These are phyloP conservation scores for Erythrobasidium hasegawianum DNA, from an alignment of 1,284 basidiomycete species.

Conservation along the genomic window DNA sequence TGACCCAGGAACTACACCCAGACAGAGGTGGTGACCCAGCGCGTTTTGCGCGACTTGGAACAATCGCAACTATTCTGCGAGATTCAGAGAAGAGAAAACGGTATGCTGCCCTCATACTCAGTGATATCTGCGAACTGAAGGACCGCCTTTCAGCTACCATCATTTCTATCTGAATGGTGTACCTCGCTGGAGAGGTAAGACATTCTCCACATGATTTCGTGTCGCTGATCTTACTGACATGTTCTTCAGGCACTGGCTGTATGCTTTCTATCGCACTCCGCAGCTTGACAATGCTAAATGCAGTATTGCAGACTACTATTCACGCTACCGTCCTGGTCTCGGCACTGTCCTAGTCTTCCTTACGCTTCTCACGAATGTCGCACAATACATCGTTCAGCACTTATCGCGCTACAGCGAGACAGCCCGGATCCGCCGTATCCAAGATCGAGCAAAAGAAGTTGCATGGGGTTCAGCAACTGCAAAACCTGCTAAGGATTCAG, in stretches of 20 bases:
- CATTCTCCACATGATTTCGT: slow-evolving; percentile 16
- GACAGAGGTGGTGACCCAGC: slow-evolving; percentile 61
- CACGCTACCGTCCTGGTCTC: slow-evolving; percentile 83
- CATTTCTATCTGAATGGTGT: slow-evolving; percentile 90
- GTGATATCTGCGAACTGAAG: neutral
- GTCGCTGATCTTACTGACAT: neutral
- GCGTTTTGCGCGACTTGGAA: slow-evolving; percentile 78
- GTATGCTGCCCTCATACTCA: slow-evolving; percentile 49
- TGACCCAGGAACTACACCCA: slow-evolving; percentile 14
- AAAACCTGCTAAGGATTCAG: slow-evolving; percentile 37
- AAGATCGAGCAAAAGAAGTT: slow-evolving; percentile 42
- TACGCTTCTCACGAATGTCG: slow-evolving; percentile 62
- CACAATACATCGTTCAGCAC: slow-evolving; percentile 74
- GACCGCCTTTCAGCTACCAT: slow-evolving; percentile 54
- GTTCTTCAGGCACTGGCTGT: slow-evolving; percentile 45
- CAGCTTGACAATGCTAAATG: neutral
- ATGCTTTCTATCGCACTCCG: neutral
- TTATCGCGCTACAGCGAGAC: slow-evolving; percentile 72
- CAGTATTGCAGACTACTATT: slow-evolving; percentile 75
- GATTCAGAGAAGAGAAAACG: slow-evolving; percentile 70
- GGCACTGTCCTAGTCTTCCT: slow-evolving; percentile 72
- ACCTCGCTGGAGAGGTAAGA: slow-evolving; percentile 69
- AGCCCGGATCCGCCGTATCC: slow-evolving; percentile 55
- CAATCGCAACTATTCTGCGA: slow-evolving; percentile 76
- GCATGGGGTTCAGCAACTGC: slow-evolving; percentile 40